A percentile compares a stretch with the other conserved stretches of the same genome.
phyloP scores from a whole-genome alignment of 1,284 basidiomycete species.

The Meira miltonrushii region DNA sequence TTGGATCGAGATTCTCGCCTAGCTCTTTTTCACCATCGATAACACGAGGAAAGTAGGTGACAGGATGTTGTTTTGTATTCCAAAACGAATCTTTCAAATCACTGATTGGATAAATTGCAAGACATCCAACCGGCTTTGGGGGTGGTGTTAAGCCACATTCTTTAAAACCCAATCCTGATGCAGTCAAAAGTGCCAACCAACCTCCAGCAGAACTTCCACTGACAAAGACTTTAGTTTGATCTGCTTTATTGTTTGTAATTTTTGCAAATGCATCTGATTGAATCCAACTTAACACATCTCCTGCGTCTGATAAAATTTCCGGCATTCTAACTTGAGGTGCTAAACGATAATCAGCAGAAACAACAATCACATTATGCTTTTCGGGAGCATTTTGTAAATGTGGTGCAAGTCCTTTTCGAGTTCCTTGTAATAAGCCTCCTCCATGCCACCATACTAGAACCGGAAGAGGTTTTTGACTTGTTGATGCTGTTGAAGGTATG shows the following conservation, averaged over 20 bases:
- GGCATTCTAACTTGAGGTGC: conserved; percentile 36
- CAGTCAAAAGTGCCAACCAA: conserved; percentile 31
- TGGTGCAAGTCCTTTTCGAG: conserved; percentile 14
- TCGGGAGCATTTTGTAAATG: conserved; percentile 25
- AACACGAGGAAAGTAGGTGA: conserved; percentile 26
- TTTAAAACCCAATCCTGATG: conserved; percentile 26
- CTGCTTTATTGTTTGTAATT: conserved; percentile 16
- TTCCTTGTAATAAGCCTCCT: conserved; percentile 25
- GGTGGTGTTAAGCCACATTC: conserved; percentile 20
- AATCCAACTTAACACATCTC: conserved; percentile 18
- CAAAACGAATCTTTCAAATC: conserved; percentile 33
- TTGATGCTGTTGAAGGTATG: background rate
- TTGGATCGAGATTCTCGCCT: conserved; percentile 22
- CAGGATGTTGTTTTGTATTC: conserved; percentile 30
- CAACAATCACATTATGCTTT: conserved; percentile 21
- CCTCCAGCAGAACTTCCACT: conserved; percentile 34
- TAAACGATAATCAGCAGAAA: conserved; percentile 36
- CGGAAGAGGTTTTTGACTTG: background rate
- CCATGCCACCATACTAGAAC: conserved; percentile 39
- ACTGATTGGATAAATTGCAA: conserved; percentile 40
- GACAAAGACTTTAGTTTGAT: conserved; percentile 24
- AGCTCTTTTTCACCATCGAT: conserved; percentile 23
- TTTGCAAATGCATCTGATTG: conserved; percentile 20
- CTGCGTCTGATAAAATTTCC: conserved; percentile 27
- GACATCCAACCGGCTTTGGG: conserved; percentile 11